phyloP scores from a whole-genome alignment of 768 basidiomycete genomes.

The Lentinus brumalis region DNA sequence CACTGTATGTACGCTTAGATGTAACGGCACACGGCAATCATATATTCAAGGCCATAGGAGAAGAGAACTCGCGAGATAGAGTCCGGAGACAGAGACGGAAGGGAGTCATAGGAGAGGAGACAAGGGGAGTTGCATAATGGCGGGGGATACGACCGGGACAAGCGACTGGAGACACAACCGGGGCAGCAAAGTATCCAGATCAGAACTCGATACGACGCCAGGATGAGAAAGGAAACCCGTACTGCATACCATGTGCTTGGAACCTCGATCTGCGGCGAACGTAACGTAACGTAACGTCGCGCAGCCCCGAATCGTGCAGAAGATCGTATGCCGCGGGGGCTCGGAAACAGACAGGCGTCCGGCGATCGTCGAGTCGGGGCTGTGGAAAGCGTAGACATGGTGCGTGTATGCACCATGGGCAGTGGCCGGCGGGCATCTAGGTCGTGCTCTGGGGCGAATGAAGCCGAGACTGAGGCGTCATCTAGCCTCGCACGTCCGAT shows the following conservation, averaged over 20 bases:
- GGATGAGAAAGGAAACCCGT: slow-evolving; percentile 8
- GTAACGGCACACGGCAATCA: slow-evolving; percentile 9
- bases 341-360: slow-evolving; percentile 2
- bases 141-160: slow-evolving; percentile 8
- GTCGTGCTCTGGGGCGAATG: neutral
- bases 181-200: slow-evolving; percentile 1
- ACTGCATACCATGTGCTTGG: slow-evolving; percentile 17
- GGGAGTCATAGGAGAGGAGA: slow-evolving; percentile 4
- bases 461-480: too few species aligned
- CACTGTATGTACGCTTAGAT: slow-evolving; percentile 5
- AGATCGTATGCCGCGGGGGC: slow-evolving; percentile 7
- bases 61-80: neutral
- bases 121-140: slow-evolving; percentile 9
- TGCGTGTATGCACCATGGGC: slow-evolving; percentile 5
- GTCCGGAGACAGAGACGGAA: neutral
- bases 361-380: neutral
- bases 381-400: neutral
- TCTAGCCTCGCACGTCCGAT: neutral
- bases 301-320: neutral
- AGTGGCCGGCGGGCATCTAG: neutral
- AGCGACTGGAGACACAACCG: slow-evolving; percentile 4
- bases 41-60: slow-evolving; percentile 5
- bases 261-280: slow-evolving; percentile 10
- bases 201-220: slow-evolving; percentile 14
- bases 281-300: neutral